These are phyloP conservation scores for Abrus pulchellus DNA, from an alignment of 306 rosid genomes.

Conservation along the genomic window DNA sequence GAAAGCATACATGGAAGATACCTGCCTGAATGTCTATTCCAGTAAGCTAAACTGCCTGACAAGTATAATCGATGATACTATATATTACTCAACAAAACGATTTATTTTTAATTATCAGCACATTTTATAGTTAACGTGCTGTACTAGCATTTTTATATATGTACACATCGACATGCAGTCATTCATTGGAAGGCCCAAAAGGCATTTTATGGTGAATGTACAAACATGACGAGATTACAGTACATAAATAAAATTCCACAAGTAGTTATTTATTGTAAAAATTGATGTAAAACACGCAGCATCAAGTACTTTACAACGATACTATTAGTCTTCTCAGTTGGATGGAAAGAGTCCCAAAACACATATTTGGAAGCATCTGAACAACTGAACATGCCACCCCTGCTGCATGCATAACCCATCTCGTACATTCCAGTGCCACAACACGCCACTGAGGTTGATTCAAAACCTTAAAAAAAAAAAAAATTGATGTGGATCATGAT, in stretches of 20 bases:
- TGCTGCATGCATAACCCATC: constrained; percentile 88
- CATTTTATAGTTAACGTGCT: constrained; percentile 46
- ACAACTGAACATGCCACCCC: constrained; percentile 67
- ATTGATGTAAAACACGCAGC: constrained; percentile 43
- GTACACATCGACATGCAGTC: constrained; percentile 34
- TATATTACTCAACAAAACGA: constrained; percentile 29
- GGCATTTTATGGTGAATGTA: constrained; percentile 23
- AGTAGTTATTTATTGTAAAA: constrained; percentile 33
- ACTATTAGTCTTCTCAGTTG: constrained; percentile 63
- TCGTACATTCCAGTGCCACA: constrained; percentile 89
- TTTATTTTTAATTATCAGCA: constrained; percentile 47
- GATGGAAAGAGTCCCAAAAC: constrained; percentile 72
- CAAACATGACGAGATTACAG: constrained; percentile 10
- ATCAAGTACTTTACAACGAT: constrained; percentile 55
- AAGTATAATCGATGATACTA: constrained; percentile 4
- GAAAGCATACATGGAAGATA: neutral
- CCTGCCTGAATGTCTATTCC: neutral
- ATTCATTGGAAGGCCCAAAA: constrained; percentile 25
- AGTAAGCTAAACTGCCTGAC: neutral
- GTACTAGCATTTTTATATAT: constrained; percentile 22
- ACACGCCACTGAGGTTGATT: constrained; percentile 72
- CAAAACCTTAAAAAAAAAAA: constrained; percentile 64
- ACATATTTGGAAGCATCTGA: constrained; percentile 76
- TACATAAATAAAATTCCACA: constrained; percentile 20
- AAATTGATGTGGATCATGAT: neutral